Evolutionary conservation across 176 grass and related monocot species (phyloP), one percentile per base, ranked within the genome.

Genomic region (Oryza punctata): DNA sequence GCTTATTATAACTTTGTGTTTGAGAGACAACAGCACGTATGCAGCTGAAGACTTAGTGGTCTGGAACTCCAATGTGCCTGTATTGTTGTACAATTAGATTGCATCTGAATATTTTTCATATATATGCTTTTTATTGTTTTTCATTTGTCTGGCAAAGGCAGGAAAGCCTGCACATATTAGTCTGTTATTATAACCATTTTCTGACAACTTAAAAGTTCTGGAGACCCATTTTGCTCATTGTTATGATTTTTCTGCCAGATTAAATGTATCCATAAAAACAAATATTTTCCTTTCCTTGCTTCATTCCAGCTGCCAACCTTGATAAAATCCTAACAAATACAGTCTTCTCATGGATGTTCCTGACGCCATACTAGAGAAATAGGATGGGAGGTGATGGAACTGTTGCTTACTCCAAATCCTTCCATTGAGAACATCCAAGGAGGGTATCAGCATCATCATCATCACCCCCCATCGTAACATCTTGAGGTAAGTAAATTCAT

Each of bases 301-400:
- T 64, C 72, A 61, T 70, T 78, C 37, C 61, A 74, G 37, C 13
- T 37, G 65, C 63, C 77, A 85, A 44, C 52, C 23, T 52, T 33
- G 23, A 86, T 68, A 86, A 45, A 61, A 46, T 45, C 30, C 18
- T 70, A 18, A 32, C 59, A 60, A 32, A 78, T 32, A 52, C 60
- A 66, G 72, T 72, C 43, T 23, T 86, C 72, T 66, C 23, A 63
- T 46, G n/a, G 82, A 52, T 79, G 81, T 19, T 67, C 27, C 38
- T 67, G 11, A 73, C 78, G 57, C 19, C 75, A 78, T 76, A 28
- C 59, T 37, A n/a, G 7, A 76, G 29, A 23, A 25, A 19, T 26
- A 67, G 76, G 47, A 81, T 89, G 77, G 81, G 59, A 72, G 73
- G 67, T 38, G 65, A 78, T 85, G 76, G 52, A 52, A 50, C 28